A percentile compares a stretch with the other conserved stretches of the same genome.
Conservation (phyloP, 164 flowering plant genomes). For the Cinnamomum micranthum region DNA sequence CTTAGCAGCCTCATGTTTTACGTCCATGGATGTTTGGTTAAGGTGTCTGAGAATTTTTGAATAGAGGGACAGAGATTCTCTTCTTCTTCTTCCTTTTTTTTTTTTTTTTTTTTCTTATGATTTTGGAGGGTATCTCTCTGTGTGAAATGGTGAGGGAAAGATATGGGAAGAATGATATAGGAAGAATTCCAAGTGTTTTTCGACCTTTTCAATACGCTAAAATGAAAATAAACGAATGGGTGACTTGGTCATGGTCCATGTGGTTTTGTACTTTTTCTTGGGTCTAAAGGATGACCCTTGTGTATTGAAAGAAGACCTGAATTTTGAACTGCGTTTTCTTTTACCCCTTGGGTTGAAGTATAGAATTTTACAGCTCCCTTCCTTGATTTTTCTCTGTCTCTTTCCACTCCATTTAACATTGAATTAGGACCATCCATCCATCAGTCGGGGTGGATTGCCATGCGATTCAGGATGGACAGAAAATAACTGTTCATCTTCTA, state of each 20-base stretch:
- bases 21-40: conserved; percentile 26
- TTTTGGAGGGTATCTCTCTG: background rate
- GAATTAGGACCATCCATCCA: background rate
- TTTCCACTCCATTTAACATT: background rate
- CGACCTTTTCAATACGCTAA: background rate
- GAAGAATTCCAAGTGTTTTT: background rate
- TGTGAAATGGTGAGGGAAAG: background rate
- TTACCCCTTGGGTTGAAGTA: background rate
- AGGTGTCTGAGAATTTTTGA: background rate
- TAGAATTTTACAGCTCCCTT: background rate
- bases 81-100: too few species aligned
- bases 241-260: conserved; percentile 1
- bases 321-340: background rate
- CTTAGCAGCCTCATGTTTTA: conserved; percentile 17
- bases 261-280: background rate
- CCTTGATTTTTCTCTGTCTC: background rate
- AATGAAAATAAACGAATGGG: background rate
- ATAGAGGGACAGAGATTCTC: background rate
- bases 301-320: background rate
- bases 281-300: background rate
- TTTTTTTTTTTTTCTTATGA: background rate
- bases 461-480: too few species aligned
- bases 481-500: too few species aligned
- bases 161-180: too few species aligned
- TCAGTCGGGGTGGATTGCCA: background rate